phyloP scores from a whole-genome alignment of 352 stramenopile genomes.

The Pythium utonaiense region DNA sequence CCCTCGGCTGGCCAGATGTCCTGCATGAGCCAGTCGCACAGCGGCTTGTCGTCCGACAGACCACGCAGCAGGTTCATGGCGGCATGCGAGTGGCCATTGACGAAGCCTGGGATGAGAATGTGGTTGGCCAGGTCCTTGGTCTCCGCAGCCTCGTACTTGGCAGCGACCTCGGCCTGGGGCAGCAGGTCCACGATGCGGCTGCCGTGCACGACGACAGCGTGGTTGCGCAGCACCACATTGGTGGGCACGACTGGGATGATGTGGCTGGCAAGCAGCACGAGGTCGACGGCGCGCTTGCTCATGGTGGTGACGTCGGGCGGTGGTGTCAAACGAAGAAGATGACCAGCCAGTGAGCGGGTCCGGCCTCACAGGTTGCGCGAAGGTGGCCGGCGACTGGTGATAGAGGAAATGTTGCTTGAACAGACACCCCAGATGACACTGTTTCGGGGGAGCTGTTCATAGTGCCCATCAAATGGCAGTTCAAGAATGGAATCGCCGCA shows the following conservation, averaged over 20 bases:
- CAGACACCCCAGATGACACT: too few relatives aligned
- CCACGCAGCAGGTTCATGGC: slow-evolving; percentile 84
- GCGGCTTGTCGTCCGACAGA: slow-evolving; percentile 82
- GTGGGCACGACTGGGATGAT: slow-evolving; percentile 80
- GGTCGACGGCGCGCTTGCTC: slow-evolving; percentile 39
- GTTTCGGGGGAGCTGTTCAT: too few relatives aligned
- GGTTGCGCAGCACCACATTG: slow-evolving; percentile 64
- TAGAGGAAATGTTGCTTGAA: too few relatives aligned
- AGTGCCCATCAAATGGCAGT: too few relatives aligned
- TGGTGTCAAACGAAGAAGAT: background rate
- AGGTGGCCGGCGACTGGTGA: slow-evolving; percentile 7
- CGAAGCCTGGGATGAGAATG: slow-evolving; percentile 80
- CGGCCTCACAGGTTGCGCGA: slow-evolving; percentile 12
- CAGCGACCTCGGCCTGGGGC: slow-evolving; percentile 42
- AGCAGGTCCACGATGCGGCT: slow-evolving; percentile 77
- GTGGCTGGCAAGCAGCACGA: slow-evolving; percentile 73
- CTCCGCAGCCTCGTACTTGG: slow-evolving; percentile 41
- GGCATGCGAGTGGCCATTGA: slow-evolving; percentile 87
- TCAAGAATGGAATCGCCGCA: too few relatives aligned
- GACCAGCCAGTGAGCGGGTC: background rate
- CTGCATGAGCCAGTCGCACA: slow-evolving; percentile 80
- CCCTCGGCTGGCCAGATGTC: slow-evolving; percentile 86
- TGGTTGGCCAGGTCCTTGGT: slow-evolving; percentile 52
- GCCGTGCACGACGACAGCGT: slow-evolving; percentile 69
- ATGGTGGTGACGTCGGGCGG: slow-evolving; percentile 1